These are phyloP conservation scores for Fraxinus sp. DNA, from an alignment of 305 asterid species.

Conservation along the genomic window DNA sequence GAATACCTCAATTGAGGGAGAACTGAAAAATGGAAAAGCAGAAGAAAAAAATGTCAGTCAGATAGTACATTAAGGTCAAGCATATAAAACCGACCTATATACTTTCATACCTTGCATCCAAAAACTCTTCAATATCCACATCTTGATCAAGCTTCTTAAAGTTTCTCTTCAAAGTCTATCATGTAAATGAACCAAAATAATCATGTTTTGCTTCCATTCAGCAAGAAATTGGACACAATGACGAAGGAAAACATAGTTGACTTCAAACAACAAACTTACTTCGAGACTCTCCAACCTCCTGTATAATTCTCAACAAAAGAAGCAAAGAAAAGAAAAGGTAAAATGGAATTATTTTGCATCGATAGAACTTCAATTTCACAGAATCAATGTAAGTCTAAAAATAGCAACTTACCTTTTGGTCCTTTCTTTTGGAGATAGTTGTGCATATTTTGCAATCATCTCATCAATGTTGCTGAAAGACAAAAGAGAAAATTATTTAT, in stretches of 20 bases:
- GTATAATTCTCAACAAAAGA: slow-evolving; percentile 24
- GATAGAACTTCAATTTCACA: background rate
- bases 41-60: slow-evolving; percentile 12
- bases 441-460: slow-evolving; percentile 76
- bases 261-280: slow-evolving; percentile 44
- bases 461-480: slow-evolving; percentile 73
- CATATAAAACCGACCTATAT: slow-evolving; percentile 2
- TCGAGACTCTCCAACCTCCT: slow-evolving; percentile 95
- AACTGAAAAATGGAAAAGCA: slow-evolving; percentile 47
- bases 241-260: background rate
- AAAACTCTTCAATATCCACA: slow-evolving; percentile 76
- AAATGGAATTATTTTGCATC: slow-evolving; percentile 19
- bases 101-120: slow-evolving; percentile 61
- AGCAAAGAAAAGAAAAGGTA: background rate
- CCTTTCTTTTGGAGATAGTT: slow-evolving; percentile 78
- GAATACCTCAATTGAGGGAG: slow-evolving; percentile 68
- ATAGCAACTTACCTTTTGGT: slow-evolving; percentile 56
- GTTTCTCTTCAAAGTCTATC: slow-evolving; percentile 75
- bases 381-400: slow-evolving; percentile 13
- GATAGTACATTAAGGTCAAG: background rate
- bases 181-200: slow-evolving; percentile 17
- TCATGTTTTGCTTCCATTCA: slow-evolving; percentile 16
- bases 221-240: slow-evolving; percentile 6
- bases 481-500: slow-evolving; percentile 6
- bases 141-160: slow-evolving; percentile 87